phyloP scores from a whole-genome alignment of 2,329 filamentous ascomycete genomes.

The Lecanicillium sp. region DNA sequence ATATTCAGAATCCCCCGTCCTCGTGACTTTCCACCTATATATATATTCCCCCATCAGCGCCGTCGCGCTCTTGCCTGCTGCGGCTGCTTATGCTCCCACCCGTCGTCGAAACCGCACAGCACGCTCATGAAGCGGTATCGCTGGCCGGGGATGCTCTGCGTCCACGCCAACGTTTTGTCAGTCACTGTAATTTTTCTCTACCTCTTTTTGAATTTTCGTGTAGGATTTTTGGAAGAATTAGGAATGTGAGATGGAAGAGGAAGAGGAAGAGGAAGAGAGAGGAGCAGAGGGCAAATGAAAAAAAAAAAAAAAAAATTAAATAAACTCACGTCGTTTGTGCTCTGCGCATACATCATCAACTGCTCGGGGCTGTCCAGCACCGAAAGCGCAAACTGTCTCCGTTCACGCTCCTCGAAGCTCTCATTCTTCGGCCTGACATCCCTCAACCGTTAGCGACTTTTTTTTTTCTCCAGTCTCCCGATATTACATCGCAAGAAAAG shows the following conservation, averaged over 20 bases:
- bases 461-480: neutral
- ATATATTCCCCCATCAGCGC: neutral
- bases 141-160: constrained; percentile 49
- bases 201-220: neutral
- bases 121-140: constrained; percentile 51
- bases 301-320: neutral
- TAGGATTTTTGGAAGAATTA: no score
- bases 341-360: constrained; percentile 53
- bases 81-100: constrained; percentile 9
- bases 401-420: constrained; percentile 36
- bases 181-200: no score
- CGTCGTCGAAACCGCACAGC: constrained; percentile 43
- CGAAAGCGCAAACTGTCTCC: constrained; percentile 43
- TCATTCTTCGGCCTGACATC: constrained; percentile 26
- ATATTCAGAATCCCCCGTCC: neutral
- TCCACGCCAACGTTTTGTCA: neutral
- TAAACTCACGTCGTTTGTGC: constrained; percentile 45
- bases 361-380: constrained; percentile 53
- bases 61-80: constrained; percentile 11
- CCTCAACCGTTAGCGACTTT: no score
- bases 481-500: neutral
- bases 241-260: no score
- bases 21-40: neutral
- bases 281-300: neutral
- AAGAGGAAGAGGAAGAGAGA: no score